Conservation (phyloP, 345 rosid species). For the Bruguiera sexangula region DNA sequence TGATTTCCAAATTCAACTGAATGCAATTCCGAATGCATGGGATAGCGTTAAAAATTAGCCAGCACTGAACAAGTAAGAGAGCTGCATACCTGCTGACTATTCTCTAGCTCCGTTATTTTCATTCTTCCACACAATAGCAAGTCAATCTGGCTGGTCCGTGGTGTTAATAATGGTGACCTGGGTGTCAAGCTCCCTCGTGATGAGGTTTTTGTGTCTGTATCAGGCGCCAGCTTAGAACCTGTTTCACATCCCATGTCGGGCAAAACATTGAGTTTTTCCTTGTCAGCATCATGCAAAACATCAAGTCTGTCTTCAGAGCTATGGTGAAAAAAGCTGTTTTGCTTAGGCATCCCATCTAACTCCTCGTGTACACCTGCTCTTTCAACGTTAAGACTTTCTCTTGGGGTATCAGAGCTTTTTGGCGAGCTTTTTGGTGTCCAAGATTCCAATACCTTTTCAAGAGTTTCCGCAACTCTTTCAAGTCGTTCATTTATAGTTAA, state of each 20-base stretch:
- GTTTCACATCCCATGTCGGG: constrained; percentile 44
- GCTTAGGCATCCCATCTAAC: constrained; percentile 40
- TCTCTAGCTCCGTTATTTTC: constrained; percentile 78
- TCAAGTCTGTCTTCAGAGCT: constrained; percentile 63
- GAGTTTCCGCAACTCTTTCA: constrained; percentile 87
- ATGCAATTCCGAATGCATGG: too few species aligned
- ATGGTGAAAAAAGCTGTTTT: constrained; percentile 32
- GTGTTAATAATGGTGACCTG: constrained; percentile 73
- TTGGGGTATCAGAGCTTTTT: constrained; percentile 47
- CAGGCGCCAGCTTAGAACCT: constrained; percentile 26
- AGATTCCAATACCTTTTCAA: constrained; percentile 71
- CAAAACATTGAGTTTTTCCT: constrained; percentile 46
- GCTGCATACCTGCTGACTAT: constrained; percentile 63
- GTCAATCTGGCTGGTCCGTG: constrained; percentile 75
- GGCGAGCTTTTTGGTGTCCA: constrained; percentile 88
- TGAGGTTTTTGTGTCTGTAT: constrained; percentile 44
- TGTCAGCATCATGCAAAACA: constrained; percentile 48
- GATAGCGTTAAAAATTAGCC: too few species aligned
- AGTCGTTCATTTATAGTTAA: constrained; percentile 75
- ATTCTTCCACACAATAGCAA: constrained; percentile 61
- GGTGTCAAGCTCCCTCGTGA: constrained; percentile 91
- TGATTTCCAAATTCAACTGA: too few species aligned
- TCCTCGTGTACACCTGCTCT: constrained; percentile 42
- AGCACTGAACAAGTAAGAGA: background rate
- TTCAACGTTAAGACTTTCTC: constrained; percentile 42